Conservation (phyloP, 805 yeast genomes). For the Wickerhamiella spandovensis region DNA sequence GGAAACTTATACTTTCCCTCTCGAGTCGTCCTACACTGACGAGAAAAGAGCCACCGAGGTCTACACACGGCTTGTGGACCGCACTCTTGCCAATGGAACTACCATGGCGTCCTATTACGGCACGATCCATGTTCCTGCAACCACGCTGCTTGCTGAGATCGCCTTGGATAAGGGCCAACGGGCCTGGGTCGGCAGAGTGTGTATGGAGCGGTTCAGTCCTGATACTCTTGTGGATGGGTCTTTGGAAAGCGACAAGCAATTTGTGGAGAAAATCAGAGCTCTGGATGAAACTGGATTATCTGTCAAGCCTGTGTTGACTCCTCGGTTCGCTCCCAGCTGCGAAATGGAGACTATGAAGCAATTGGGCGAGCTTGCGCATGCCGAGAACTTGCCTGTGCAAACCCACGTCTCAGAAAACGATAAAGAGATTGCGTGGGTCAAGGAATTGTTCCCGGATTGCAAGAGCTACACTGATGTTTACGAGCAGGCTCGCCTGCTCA, state of each 20-base stretch:
- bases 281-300: conserved; percentile 40
- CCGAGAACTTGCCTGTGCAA: conserved; percentile 51
- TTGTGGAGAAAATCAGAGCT: conserved; percentile 41
- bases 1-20: conserved; percentile 72
- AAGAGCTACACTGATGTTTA: conserved; percentile 66
- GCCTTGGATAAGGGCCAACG: conserved; percentile 63
- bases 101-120: conserved; percentile 89
- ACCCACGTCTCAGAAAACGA: conserved; percentile 83
- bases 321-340: conserved; percentile 89
- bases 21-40: conserved; percentile 57
- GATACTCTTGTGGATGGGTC: conserved; percentile 45
- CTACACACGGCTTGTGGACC: conserved; percentile 51
- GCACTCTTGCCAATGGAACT: conserved; percentile 70
- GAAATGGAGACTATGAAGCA: conserved; percentile 44
- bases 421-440: conserved; percentile 63
- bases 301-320: conserved; percentile 71
- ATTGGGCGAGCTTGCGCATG: conserved; percentile 46
- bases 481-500: conserved; percentile 45
- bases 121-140: conserved; percentile 65
- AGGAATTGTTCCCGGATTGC: conserved; percentile 56
- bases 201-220: conserved; percentile 81
- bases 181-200: conserved; percentile 83
- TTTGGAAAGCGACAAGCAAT: conserved; percentile 37
- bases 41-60: conserved; percentile 42
- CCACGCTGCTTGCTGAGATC: conserved; percentile 63